phyloP scores from a whole-genome alignment of 2,329 filamentous ascomycete genomes.

The Aureobasidium sp. region DNA sequence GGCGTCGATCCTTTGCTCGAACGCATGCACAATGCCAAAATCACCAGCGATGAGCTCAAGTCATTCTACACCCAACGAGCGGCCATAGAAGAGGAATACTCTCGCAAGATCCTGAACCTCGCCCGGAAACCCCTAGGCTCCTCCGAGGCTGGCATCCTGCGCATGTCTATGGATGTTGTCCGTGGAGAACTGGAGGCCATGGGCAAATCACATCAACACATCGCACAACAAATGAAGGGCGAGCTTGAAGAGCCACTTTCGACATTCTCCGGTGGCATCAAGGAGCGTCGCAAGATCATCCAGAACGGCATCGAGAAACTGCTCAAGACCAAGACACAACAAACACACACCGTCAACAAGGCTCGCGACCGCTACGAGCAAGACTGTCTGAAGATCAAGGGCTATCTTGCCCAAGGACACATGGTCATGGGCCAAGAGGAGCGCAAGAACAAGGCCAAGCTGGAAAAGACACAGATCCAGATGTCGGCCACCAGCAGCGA shows the following conservation, averaged over 20 bases:
- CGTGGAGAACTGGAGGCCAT: conserved; percentile 86
- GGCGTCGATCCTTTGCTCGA: conserved; percentile 86
- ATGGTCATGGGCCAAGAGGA: conserved; percentile 99
- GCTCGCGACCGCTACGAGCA: conserved; percentile 93
- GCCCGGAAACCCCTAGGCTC: conserved; percentile 86
- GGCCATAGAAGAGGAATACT: conserved; percentile 93
- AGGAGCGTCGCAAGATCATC: conserved; percentile 93
- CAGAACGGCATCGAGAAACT: conserved; percentile 91
- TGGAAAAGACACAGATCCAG: conserved; percentile 97
- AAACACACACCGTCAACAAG: conserved; percentile 89
- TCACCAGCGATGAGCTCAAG: conserved; percentile 88
- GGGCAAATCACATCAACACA: conserved; percentile 85
- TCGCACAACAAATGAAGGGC: conserved; percentile 89
- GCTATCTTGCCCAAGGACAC: conserved; percentile 94
- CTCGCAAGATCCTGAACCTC: conserved; percentile 77
- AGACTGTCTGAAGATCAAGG: conserved; percentile 96
- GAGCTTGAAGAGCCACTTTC: conserved; percentile 90
- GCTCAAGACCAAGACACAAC: conserved; percentile 85
- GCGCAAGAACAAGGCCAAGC: conserved; percentile 95
- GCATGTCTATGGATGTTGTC: conserved; percentile 76
- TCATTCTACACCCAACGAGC: conserved; percentile 86
- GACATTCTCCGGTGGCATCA: conserved; percentile 90
- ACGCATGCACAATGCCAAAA: conserved; percentile 91
- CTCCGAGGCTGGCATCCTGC: conserved; percentile 75
- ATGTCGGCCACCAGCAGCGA: conserved; percentile 85